These are phyloP conservation scores for Radiomyces spectabilis DNA, from an alignment of 192 early-diverging fungal species.

Conservation along the genomic window DNA sequence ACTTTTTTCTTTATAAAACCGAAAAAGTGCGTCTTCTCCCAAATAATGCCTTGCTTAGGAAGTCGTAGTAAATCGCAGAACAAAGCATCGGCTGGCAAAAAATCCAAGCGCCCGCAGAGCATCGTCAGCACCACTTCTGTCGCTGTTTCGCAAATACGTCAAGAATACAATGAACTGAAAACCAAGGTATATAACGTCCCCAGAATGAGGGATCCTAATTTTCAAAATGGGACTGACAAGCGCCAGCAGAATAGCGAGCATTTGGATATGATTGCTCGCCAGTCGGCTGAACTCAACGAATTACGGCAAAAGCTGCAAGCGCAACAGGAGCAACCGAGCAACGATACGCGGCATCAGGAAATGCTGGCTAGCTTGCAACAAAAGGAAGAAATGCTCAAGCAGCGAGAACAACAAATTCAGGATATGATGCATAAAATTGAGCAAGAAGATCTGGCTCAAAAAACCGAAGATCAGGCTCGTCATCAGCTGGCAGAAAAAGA, in stretches of 20 bases:
- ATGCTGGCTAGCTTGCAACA: not conserved
- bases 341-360: slow-evolving; percentile 2
- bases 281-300: slow-evolving; percentile 20
- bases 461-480: slow-evolving; percentile 1
- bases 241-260: slow-evolving; percentile 17
- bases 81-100: too few relatives aligned
- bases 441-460: too few relatives aligned
- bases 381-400: slow-evolving; percentile 1
- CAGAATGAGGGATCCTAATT: not conserved
- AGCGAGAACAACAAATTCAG: not conserved
- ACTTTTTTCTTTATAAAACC: too few relatives aligned
- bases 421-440: not conserved
- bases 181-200: slow-evolving; percentile 2
- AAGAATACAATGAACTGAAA: slow-evolving; percentile 8
- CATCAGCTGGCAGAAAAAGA: slow-evolving; percentile 16
- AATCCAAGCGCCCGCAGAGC: too few relatives aligned
- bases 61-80: too few relatives aligned
- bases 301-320: slow-evolving; percentile 11
- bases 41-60: too few relatives aligned
- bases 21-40: too few relatives aligned
- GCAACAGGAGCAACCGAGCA: not conserved
- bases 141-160: too few relatives aligned
- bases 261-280: slow-evolving; percentile 19
- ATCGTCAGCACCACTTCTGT: too few relatives aligned
- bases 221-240: slow-evolving; percentile 1